These are phyloP conservation scores for Alternaria sp. DNA, from an alignment of 2,329 filamentous ascomycete species.

Conservation along the genomic window DNA sequence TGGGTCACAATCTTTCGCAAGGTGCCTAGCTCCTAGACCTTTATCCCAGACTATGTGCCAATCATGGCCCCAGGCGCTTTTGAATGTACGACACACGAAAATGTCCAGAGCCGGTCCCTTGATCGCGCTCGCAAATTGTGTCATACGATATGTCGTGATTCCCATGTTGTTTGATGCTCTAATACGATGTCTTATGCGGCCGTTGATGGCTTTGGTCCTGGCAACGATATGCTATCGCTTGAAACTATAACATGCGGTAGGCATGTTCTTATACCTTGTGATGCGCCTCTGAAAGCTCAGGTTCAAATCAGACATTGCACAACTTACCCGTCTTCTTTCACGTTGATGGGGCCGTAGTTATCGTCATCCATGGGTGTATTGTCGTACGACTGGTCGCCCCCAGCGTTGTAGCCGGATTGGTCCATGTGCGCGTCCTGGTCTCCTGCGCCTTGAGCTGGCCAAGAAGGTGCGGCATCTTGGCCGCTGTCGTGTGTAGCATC, in stretches of 20 bases:
- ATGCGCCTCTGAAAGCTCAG: conserved; percentile 30
- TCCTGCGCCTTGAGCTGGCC: conserved; percentile 30
- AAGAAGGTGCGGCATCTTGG: conserved; percentile 28
- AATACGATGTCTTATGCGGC: conserved; percentile 9
- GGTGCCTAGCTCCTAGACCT: conserved; percentile 26
- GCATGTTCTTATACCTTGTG: conserved; percentile 31
- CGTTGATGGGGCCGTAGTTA: conserved; percentile 66
- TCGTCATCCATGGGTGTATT: conserved; percentile 50
- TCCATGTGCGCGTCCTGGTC: conserved; percentile 46
- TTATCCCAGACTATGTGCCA: conserved; percentile 20
- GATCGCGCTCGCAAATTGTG: conserved; percentile 8
- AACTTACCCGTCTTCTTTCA: conserved; percentile 93
- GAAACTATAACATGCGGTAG: neutral
- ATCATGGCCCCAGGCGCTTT: conserved; percentile 14
- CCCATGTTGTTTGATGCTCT: conserved; percentile 11
- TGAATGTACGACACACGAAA: conserved; percentile 8
- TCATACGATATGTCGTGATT: conserved; percentile 8
- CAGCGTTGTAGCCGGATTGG: conserved; percentile 40
- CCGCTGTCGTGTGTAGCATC: conserved; percentile 27
- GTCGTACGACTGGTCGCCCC: conserved; percentile 44
- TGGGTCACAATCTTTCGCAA: conserved; percentile 26
- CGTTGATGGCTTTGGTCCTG: conserved; percentile 3
- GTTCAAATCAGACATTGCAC: conserved; percentile 18
- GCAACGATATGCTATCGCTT: conserved; percentile 7
- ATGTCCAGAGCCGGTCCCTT: conserved; percentile 9